These are phyloP conservation scores for Terfezia boudieri DNA, from an alignment of 495 filamentous ascomycete species.

Conservation along the genomic window DNA sequence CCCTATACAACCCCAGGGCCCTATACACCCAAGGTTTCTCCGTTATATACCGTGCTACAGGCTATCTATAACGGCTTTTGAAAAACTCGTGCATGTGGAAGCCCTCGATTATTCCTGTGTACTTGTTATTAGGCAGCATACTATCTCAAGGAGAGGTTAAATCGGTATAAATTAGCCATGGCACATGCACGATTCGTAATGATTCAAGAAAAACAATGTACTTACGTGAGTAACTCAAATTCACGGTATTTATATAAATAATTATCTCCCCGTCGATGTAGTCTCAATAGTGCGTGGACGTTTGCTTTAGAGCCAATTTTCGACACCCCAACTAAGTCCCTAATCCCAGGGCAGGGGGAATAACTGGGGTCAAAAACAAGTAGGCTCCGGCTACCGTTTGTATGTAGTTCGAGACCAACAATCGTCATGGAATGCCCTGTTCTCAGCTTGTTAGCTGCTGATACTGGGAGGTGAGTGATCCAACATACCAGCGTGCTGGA, in stretches of 20 bases:
- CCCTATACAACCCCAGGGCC: too few species aligned
- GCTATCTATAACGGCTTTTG: too few species aligned
- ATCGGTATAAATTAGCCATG: too few species aligned
- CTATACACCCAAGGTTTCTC: too few species aligned
- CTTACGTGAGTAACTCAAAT: constrained; percentile 63
- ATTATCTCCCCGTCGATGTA: constrained; percentile 42
- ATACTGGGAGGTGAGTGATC: background rate
- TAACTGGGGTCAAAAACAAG: constrained; percentile 84
- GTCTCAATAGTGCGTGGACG: constrained; percentile 37
- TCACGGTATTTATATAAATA: constrained; percentile 47
- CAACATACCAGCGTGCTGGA: constrained; percentile 37
- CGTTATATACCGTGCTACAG: too few species aligned
- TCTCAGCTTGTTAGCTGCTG: background rate
- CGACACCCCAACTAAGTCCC: constrained; percentile 28
- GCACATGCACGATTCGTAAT: too few species aligned
- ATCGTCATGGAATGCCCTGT: constrained; percentile 81
- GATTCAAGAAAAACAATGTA: constrained; percentile 1
- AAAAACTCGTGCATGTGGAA: too few species aligned
- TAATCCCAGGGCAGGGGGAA: constrained; percentile 41
- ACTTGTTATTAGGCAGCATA: too few species aligned
- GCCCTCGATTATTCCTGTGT: too few species aligned
- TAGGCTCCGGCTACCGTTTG: constrained; percentile 43
- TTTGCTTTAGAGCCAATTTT: constrained; percentile 23
- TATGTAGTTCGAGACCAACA: constrained; percentile 53
- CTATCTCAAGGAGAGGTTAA: too few species aligned